Conservation (phyloP, 169 alveolate species). For the Cryptosporidium meleagridis region DNA sequence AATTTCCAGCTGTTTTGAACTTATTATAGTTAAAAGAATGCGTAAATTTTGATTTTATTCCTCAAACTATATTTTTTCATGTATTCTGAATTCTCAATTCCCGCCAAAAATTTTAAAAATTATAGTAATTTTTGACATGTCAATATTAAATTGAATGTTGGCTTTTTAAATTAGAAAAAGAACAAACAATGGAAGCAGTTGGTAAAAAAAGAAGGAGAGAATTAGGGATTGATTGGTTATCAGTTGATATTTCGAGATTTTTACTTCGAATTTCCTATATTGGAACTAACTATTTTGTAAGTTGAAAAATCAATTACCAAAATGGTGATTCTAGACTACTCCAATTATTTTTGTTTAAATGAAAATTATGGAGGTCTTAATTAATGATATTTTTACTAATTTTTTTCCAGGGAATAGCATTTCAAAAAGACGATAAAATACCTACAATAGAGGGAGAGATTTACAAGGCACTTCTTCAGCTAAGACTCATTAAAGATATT, state of each 20-base stretch:
- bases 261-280: conserved; percentile 65
- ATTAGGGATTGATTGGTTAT: conserved; percentile 63
- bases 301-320: conserved; percentile 13
- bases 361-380: too few species aligned
- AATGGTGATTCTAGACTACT: neutral
- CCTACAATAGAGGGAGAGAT: conserved; percentile 74
- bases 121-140: conserved; percentile 1
- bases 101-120: neutral
- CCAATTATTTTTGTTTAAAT: too few species aligned
- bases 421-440: conserved; percentile 54
- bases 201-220: conserved; percentile 8
- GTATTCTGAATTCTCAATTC: neutral
- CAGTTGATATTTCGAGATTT: conserved; percentile 44
- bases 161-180: neutral
- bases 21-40: neutral
- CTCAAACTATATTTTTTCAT: neutral
- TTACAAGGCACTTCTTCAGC: conserved; percentile 49
- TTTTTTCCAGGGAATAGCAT: conserved; percentile 73
- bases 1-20: neutral
- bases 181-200: neutral
- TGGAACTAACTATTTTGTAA: conserved; percentile 72
- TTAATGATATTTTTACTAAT: neutral
- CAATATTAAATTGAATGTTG: neutral
- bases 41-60: neutral
- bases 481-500: conserved; percentile 36